These are phyloP conservation scores for Gossypium thurberi DNA, from an alignment of 345 rosid species.

Conservation along the genomic window DNA sequence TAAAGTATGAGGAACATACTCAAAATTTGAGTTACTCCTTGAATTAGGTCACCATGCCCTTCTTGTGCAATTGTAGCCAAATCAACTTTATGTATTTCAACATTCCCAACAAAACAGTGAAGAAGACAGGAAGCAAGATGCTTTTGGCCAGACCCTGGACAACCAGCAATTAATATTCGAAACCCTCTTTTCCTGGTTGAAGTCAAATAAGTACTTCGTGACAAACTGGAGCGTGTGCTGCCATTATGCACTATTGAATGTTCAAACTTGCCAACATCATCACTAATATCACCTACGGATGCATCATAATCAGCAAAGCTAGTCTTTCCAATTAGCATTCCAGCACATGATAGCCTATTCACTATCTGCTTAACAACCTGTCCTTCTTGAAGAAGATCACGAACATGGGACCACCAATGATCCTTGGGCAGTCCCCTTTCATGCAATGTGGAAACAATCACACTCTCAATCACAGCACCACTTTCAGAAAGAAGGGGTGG, in stretches of 20 bases:
- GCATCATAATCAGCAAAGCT: conserved; percentile 32
- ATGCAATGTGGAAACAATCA: conserved; percentile 51
- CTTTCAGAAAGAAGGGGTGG: conserved; percentile 73
- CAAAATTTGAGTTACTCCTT: conserved; percentile 69
- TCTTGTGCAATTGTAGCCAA: conserved; percentile 86
- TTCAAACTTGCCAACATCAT: conserved; percentile 24
- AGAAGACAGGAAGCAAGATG: conserved; percentile 91
- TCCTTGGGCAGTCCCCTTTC: conserved; percentile 42
- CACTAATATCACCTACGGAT: conserved; percentile 25
- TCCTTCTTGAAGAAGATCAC: conserved; percentile 53
- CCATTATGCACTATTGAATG: conserved; percentile 26
- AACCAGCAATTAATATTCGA: conserved; percentile 72
- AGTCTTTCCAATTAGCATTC: conserved; percentile 48
- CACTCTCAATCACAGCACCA: conserved; percentile 43
- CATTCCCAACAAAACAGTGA: conserved; percentile 72
- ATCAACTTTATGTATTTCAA: conserved; percentile 85
- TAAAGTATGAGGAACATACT: conserved; percentile 43
- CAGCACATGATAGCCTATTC: conserved; percentile 48
- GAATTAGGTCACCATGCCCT: conserved; percentile 83
- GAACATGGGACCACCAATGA: conserved; percentile 63
- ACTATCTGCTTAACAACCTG: conserved; percentile 51
- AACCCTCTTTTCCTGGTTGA: conserved; percentile 55
- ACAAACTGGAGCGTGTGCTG: conserved; percentile 22
- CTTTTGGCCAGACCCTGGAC: conserved; percentile 80
- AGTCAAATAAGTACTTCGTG: conserved; percentile 29